Base-by-base conservation (phyloP, 345 rosid species). In the Citrus australasica region DNA sequence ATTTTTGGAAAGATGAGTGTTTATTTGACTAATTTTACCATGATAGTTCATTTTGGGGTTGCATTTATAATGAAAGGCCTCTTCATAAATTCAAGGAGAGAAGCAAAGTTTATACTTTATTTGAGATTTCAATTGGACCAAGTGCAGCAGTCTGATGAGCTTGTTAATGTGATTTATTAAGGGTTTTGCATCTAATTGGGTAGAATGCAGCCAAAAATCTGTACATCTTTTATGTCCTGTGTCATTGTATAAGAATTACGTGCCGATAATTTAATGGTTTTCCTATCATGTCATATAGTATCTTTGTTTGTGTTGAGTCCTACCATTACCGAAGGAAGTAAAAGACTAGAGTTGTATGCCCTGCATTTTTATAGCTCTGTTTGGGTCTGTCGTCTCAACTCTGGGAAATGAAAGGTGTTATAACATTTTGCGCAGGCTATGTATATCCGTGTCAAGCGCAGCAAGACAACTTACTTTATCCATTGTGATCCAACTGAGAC, bases 371-470 rank as follows among this genome's bases (percentile, higher is more conserved):
- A 65, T 9, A 24, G 35, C 21, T 80, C 11, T 60, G 9, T 71
- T 61, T 82, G 24, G 67, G 65, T 58, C 30, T 82, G 55, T 4
- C 22, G 30, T 61, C 59, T 30, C 27, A n/a, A 59, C 56, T 46
- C 35, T 68, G 51, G 69, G 69, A 35, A 53, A 13, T 79, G 58
- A 62, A 72, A 70, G 30, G 33, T 40, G 19, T 64, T 16, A 17
- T 48, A 19, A 38, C 56, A 13, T 58, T 71, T 74, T 81, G 30
- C 46, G 75, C 85, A 93, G 97, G 98, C 93, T 63, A 94, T 92
- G 97, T 91, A 92, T 83, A 94, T 94, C n/a, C 91, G 98, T 71
- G 92, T 96, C 76, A 96, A 96, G 87, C 93, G 92, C 60, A 80
- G 80, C 84, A 96, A 92, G 88, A 87, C 92, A 14, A 94, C 97